Evolutionary conservation across 2,329 filamentous ascomycete species (phyloP), one percentile per base, ranked within the genome.

Genomic region (Talaromyces amestolkiae): DNA sequence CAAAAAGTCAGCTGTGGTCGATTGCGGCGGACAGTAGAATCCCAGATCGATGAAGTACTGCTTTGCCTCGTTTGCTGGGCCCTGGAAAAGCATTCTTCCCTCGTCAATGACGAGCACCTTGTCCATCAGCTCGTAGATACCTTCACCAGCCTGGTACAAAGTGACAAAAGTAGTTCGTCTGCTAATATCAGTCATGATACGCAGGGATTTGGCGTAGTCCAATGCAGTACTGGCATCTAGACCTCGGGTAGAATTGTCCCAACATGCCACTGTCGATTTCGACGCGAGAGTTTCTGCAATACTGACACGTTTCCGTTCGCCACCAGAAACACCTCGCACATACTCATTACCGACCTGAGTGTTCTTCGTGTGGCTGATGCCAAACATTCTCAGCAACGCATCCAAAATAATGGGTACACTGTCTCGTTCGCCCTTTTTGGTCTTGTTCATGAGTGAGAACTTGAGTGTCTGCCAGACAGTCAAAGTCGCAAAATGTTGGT

Each of bases 171-270:
- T 90, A 0, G 89, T 91, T 8, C 88, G 85, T 69, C 91, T 87
- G 72, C 85, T 88, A 67, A 93, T 86, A 67, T 93, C 89, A 3
- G 91, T 93, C 86, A 93, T 91, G 66, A 89, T 84, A 15, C 88
- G 84, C 2, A 90, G 79, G 0, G 86, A 88, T 65, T 88, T 89
- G 10, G 88, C 89, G 70, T 91, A 94, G 72, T 93, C 91, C 4
- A 93, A 81, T 4, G 91, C 91, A 0, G 91, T 93, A 1, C 88
- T 91, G 1, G 90, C 89, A 73, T 95, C 91, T 0, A 94, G 80
- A n/a, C 91, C 91, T 58, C 91, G 83, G 0, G 91, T 94, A 0
- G 86, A 89, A 75, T 94, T 94, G 70, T 94, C 91, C 89, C 90
- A 93, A 68, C 88, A 89, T 39, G 91, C 87, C 1, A 93, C 88